Evolutionary conservation across 2,329 filamentous ascomycete species (phyloP).

Genomic region (Fusarium kyushuense): DNA sequence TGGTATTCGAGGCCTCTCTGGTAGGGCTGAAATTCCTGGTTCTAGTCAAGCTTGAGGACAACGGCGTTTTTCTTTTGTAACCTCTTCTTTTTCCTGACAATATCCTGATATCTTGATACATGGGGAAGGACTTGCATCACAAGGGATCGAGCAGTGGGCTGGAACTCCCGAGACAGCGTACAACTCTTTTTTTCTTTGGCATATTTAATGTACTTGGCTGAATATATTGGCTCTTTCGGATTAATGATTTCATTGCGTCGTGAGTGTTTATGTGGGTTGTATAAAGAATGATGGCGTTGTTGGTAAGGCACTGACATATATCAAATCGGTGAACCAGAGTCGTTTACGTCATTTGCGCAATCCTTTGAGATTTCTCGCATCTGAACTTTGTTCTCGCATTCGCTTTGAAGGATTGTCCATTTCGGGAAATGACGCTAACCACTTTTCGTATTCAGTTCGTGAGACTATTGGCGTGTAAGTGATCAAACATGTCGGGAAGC

Average conservation of each 20-base stretch:
- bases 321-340: too few species aligned
- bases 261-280: not conserved
- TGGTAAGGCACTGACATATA: not conserved
- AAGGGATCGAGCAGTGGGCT: constrained; percentile 47
- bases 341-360: constrained; percentile 14
- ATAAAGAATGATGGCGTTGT: constrained; percentile 11
- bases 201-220: constrained; percentile 42
- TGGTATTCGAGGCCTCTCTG: constrained; percentile 21
- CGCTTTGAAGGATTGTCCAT: constrained; percentile 5
- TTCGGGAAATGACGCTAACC: constrained; percentile 29
- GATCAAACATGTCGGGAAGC: not conserved
- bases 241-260: not conserved
- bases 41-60: constrained; percentile 35
- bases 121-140: constrained; percentile 32
- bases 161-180: constrained; percentile 34
- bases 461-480: constrained; percentile 10
- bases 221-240: constrained; percentile 17
- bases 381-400: constrained; percentile 25
- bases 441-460: constrained; percentile 35
- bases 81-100: constrained; percentile 15
- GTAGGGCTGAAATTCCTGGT: constrained; percentile 24
- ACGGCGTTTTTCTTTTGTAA: constrained; percentile 41
- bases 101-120: constrained; percentile 42
- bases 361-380: not conserved
- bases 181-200: constrained; percentile 33